Percentiles rank a stretch among this genome's conserved stretches.
Conservation (phyloP, 257 asterid genomes). For the Capsicum rhomboideum region DNA sequence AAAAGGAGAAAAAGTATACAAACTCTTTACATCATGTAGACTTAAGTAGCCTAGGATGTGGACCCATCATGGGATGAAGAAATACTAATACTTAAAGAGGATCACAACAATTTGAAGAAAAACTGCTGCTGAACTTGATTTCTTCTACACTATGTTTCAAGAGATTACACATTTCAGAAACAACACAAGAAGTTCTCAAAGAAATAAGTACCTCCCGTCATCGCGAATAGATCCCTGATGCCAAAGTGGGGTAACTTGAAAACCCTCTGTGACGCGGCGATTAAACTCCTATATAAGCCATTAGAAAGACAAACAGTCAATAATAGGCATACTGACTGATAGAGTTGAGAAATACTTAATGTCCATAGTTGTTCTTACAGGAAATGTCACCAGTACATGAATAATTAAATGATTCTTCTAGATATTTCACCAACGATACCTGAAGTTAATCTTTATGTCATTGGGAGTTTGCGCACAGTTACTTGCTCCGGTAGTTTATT, state of each 20-base stretch:
- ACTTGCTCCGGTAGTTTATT: not conserved
- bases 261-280: constrained; percentile 69
- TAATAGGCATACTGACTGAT: not conserved
- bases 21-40: not conserved
- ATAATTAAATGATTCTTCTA: not conserved
- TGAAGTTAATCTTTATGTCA: not conserved
- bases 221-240: constrained; percentile 82
- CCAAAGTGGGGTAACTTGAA: constrained; percentile 96
- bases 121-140: not conserved
- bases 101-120: not conserved
- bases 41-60: not conserved
- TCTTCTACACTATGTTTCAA: not conserved
- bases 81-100: not conserved
- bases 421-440: not conserved
- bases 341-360: not conserved
- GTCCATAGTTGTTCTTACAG: not conserved
- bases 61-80: not conserved
- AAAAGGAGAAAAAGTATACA: not conserved
- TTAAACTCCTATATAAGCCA: constrained; percentile 65
- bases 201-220: constrained; percentile 64
- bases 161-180: not conserved
- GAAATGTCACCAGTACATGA: not conserved
- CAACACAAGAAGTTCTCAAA: not conserved
- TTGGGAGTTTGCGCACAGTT: not conserved
- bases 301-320: not conserved